phyloP scores from a whole-genome alignment of 208 protist genomes.

The Acanthamoeba healyi region DNA sequence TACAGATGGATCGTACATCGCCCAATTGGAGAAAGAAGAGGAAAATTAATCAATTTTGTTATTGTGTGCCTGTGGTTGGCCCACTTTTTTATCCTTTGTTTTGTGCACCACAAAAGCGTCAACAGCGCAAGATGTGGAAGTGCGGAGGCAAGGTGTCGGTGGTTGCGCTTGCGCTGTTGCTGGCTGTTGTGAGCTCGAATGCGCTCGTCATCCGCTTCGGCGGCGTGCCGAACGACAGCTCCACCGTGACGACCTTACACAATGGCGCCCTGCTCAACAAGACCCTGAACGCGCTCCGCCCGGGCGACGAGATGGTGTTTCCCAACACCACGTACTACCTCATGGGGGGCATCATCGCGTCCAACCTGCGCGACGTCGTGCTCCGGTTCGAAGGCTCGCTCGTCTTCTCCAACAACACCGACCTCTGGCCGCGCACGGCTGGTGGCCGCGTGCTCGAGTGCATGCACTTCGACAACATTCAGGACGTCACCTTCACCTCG shows the following conservation, averaged over 20 bases:
- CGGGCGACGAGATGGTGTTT: slow-evolving; percentile 82
- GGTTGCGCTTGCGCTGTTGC: too few species aligned
- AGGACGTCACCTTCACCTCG: slow-evolving; percentile 86
- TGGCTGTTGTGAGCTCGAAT: too few species aligned
- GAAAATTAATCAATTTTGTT: too few species aligned
- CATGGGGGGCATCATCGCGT: slow-evolving; percentile 85
- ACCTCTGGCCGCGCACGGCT: slow-evolving; percentile 80
- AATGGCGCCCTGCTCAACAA: slow-evolving; percentile 80
- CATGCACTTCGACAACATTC: slow-evolving; percentile 81
- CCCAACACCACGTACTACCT: slow-evolving; percentile 83
- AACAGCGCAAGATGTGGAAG: too few species aligned
- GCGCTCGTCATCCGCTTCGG: too few species aligned
- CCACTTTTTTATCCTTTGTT: too few species aligned
- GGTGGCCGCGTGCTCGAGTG: slow-evolving; percentile 82
- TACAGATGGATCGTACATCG: too few species aligned
- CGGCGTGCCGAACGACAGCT: slow-evolving; percentile 57
- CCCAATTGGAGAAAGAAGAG: too few species aligned
- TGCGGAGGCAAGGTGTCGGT: too few species aligned
- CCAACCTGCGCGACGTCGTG: slow-evolving; percentile 68
- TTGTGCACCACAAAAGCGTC: too few species aligned
- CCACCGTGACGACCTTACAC: slow-evolving; percentile 11
- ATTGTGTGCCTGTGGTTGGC: too few species aligned
- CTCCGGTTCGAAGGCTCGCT: slow-evolving; percentile 86
- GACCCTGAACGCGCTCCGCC: slow-evolving; percentile 77
- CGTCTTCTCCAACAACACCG: slow-evolving; percentile 74